Evolutionary conservation across 495 filamentous ascomycete genomes (phyloP), one percentile per base, ranked within the genome.

Genomic region (Amorphotheca resinae): DNA sequence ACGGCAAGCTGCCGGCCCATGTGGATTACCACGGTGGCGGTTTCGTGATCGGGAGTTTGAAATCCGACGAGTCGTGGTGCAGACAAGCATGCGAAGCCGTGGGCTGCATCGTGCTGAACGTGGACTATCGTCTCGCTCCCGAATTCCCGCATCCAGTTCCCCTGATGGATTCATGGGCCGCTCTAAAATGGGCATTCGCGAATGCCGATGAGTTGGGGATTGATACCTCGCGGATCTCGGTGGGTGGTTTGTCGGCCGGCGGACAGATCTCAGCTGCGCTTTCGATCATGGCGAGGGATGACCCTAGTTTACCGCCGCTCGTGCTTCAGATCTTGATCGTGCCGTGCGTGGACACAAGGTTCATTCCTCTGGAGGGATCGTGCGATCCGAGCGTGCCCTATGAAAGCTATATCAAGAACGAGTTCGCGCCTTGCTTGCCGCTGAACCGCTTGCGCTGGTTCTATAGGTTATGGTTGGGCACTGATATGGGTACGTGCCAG

Each of bases 11-110:
- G 1, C 76, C 77, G 0, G 68, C 72, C 6, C 64, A 77, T 1
- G 66, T 82, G 35, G 77, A 80, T 35, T 78, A 75, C 52, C 66
- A 83, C 44, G 79, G 79, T 8, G 79, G 79, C 9, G 79, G 79
- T 1, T 83, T 82, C 48, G 79, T 76, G 0, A 63, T 83, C 17
- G 79, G 79, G 1, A 64, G 55, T 9, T 54, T 77, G 1, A 70
- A 68, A 9, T 75, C 79, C 43, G 79, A 83, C 50, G 63, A 64
- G 33, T 67, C 71, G 23, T 80, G 78, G 66, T 68, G 72, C 9
- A 56, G 61, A 21, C 62, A 64, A 25, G 58, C 78, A 1, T 54
- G 73, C n/a, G 53, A 59, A 22, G 57, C 69, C 11, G 63, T 70
- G 15, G 63, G 63, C 8, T 77, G 74, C 23, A 40, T 68, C 18